Evolutionary conservation across 306 rosid species (phyloP), one percentile per base, ranked within the genome.

Genomic region (Begonia fuchsioides): DNA sequence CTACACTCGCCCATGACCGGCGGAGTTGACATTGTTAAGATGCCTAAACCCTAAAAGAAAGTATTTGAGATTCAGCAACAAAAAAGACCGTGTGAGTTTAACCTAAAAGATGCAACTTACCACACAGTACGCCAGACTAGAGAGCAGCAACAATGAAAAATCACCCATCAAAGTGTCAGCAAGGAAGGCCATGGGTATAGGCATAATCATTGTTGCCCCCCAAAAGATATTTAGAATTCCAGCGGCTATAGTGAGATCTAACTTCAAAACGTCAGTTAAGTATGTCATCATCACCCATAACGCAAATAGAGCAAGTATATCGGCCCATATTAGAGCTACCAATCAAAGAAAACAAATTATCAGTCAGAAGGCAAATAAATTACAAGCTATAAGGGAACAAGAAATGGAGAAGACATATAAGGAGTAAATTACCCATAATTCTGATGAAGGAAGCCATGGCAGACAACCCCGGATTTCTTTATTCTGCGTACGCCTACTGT

Each of bases 1-100:
- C 57, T 40, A 32, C 72, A 60, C 43, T 39, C 60, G 12, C 55
- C 59, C 15, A 45, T 56, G 1, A 56, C 48, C 11, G 67, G 72
- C 1, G 67, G 63, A 6, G 67, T 60, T 12, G 72, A 67, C 53
- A 67, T 50, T 45, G 72, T 38, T 38, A 67, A 51, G 20, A 67
- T 47, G 0, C 62, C 57, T 3, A 64, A 44, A 1, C 69, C 69
- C 69, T 64, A 41, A n/a, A 11, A 2, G 3, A n/a, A 46, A 46
- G 50, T 2, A 55, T 3, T 26, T 26, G 35, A 26, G 7, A 26
- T 26, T 26, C 35, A 26, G 35, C 35, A 26, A 8, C 35, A 26
- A 26, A 26, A 26, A 2, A 5, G 8, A 4, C 1, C 0, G 35
- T 26, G 1, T 0, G 35, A 26, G 5, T 26, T 26, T 26, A 26